These are phyloP conservation scores for Penicillium sp. DNA, from an alignment of 2,329 filamentous ascomycete species.

Conservation along the genomic window DNA sequence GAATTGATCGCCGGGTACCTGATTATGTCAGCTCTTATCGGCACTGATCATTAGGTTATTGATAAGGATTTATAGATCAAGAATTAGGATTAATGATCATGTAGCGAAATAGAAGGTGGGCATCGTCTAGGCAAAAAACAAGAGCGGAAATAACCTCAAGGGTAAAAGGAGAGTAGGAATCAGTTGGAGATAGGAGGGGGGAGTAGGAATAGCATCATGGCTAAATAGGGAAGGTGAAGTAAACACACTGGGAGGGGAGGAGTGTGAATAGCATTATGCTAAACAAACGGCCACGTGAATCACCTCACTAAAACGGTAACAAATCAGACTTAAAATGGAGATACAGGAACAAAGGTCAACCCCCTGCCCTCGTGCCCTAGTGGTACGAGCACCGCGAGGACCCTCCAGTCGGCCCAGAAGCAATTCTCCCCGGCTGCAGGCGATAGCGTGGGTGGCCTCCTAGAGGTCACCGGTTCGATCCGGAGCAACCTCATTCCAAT, in stretches of 20 bases:
- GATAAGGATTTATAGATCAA: not conserved
- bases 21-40: slow-evolving; percentile 15
- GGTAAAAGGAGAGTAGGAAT: not conserved
- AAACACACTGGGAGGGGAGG: not conserved
- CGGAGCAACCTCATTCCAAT: too few relatives aligned
- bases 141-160: too few relatives aligned
- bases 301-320: not conserved
- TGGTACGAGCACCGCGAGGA: not conserved
- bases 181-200: not conserved
- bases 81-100: not conserved
- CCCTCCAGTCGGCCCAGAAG: not conserved
- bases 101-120: too few relatives aligned
- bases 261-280: not conserved
- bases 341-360: not conserved
- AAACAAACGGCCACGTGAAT: not conserved
- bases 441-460: too few relatives aligned
- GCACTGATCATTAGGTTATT: not conserved
- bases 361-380: not conserved
- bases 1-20: not conserved
- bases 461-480: too few relatives aligned
- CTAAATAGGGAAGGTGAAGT: not conserved
- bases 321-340: not conserved
- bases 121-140: too few relatives aligned
- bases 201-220: not conserved
- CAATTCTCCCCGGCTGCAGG: too few relatives aligned